A percentile compares a stretch with the other conserved stretches of the same genome.
Conservation (phyloP, 139 green algal genomes). For the Choricystis sp. region DNA sequence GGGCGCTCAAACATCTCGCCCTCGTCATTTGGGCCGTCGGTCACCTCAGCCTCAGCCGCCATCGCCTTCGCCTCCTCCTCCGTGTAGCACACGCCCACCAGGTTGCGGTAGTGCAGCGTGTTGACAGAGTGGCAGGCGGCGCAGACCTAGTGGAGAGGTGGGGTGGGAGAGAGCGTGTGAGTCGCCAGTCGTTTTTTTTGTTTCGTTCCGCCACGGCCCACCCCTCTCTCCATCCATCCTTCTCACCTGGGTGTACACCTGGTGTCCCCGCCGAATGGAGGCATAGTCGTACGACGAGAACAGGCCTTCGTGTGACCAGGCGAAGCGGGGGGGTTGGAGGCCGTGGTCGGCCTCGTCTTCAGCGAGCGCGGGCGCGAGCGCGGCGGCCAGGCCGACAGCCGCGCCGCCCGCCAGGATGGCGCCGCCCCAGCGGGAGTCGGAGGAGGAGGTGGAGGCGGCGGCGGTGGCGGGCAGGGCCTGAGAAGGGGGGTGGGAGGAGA, state of each 20-base stretch:
- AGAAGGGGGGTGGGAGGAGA: no score
- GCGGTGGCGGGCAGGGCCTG: no score
- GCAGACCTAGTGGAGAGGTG: conserved; percentile 57
- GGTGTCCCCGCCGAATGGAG: conserved; percentile 80
- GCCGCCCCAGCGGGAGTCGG: background rate
- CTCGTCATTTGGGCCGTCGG: conserved; percentile 94
- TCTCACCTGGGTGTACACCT: conserved; percentile 53
- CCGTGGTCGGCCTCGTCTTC: conserved; percentile 89
- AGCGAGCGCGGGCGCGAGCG: conserved; percentile 24
- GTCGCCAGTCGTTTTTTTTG: background rate
- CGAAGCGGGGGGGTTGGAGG: conserved; percentile 63
- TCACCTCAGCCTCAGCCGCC: conserved; percentile 73
- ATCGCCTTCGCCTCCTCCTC: conserved; percentile 95
- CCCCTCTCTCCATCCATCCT: background rate
- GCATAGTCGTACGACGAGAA: conserved; percentile 88
- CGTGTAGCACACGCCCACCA: conserved; percentile 91
- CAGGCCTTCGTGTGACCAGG: conserved; percentile 80
- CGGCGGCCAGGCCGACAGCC: conserved; percentile 10
- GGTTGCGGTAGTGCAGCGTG: conserved; percentile 83
- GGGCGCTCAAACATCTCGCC: conserved; percentile 90
- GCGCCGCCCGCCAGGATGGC: background rate
- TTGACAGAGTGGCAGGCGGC: conserved; percentile 90
- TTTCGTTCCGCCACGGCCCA: background rate
- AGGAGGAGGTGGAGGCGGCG: no score
- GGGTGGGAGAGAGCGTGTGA: background rate